Percentiles rank a stretch among this genome's conserved stretches.
phyloP scores from a whole-genome alignment of 2,329 filamentous ascomycete species.

The Fusarium anthophilum region DNA sequence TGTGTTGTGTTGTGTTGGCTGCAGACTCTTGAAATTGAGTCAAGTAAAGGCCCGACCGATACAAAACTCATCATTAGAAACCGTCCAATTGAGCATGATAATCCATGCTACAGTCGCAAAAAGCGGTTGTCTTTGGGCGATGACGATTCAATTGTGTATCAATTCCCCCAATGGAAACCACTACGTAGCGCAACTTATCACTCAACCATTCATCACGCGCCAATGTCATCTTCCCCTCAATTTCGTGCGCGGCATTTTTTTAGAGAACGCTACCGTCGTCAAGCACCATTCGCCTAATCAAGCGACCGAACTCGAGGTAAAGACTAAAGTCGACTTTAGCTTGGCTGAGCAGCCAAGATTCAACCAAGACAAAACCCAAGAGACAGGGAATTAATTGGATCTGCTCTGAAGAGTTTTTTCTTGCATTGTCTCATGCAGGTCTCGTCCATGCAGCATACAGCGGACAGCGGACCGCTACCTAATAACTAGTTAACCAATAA shows the following conservation, averaged over 20 bases:
- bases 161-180: neutral
- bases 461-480: neutral
- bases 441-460: neutral
- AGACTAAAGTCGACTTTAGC: neutral
- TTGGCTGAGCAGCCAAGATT: neutral
- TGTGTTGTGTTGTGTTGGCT: neutral
- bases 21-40: neutral
- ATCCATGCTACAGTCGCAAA: neutral
- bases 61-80: neutral
- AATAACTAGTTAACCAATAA: no score
- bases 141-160: slow-evolving; percentile 5
- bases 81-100: neutral
- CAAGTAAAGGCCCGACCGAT: slow-evolving; percentile 22
- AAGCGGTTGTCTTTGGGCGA: neutral
- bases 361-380: neutral
- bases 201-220: slow-evolving; percentile 21
- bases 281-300: slow-evolving; percentile 21
- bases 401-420: slow-evolving; percentile 18
- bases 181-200: neutral
- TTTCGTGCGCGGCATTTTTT: slow-evolving; percentile 23
- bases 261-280: neutral
- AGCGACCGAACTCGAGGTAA: slow-evolving; percentile 1
- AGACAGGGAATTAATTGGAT: neutral
- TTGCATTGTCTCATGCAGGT: neutral
- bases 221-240: slow-evolving; percentile 28